Conservation (phyloP, 2,329 filamentous ascomycete species). For the Trichoderma breve region DNA sequence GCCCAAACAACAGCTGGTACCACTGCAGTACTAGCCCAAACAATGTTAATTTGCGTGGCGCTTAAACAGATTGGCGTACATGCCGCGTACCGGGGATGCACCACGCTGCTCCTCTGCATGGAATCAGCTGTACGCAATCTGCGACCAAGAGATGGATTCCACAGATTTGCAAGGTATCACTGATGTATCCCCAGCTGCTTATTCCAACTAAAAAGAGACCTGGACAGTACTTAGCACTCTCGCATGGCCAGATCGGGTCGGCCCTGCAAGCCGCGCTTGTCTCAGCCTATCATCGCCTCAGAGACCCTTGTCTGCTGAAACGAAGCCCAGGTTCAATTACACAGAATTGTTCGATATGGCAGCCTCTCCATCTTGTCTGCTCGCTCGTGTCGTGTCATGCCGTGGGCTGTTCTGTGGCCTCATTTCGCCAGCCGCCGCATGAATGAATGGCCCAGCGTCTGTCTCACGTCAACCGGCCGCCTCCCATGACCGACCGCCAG, state of each 20-base stretch:
- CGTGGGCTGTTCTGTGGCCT: not conserved
- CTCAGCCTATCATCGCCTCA: not conserved
- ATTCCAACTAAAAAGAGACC: not conserved
- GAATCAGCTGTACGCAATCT: not conserved
- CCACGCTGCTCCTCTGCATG: too few species aligned
- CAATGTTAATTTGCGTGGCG: not conserved
- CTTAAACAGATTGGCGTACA: not conserved
- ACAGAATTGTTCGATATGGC: not conserved
- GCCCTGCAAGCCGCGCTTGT: constrained; percentile 6
- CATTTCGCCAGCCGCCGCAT: constrained; percentile 3
- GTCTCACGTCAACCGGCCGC: constrained; percentile 7
- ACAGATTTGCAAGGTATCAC: not conserved
- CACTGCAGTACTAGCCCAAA: not conserved
- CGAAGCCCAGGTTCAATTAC: not conserved
- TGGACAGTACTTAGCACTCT: not conserved
- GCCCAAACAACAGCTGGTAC: not conserved
- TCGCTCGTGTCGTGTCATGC: not conserved
- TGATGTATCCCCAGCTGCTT: not conserved
- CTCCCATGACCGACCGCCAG: not conserved
- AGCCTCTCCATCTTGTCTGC: not conserved
- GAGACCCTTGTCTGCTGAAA: constrained; percentile 14
- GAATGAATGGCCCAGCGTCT: not conserved
- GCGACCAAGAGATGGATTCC: not conserved
- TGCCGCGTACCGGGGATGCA: not conserved
- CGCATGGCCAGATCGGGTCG: not conserved